Base-by-base conservation (phyloP, 208 protist species). In the Porcisia hertigi region DNA sequence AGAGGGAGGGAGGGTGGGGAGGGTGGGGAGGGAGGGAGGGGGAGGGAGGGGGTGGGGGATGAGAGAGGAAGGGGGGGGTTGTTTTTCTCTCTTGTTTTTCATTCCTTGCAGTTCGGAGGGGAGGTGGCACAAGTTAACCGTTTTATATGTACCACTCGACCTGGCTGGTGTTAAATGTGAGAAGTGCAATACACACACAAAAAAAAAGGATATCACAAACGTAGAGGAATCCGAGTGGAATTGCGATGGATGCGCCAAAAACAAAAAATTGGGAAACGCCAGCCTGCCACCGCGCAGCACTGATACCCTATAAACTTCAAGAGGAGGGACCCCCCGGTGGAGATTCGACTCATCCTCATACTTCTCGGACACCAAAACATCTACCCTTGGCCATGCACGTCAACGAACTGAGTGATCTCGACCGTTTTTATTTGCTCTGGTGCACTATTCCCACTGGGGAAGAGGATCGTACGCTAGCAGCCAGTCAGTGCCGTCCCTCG, bases 371-470 rank as follows among this genome's bases (percentile, higher is more conserved):
- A 45, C 25, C 4, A 14, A 39, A 6, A 25, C 60, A 65, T 45
- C 30, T n/a, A 39, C 60, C 18, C 60, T 30, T 14, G 60, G 14
- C 11, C 60, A 65, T n/a, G 60, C 14, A 65, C 2, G 55, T 30
- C 16, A 59, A 59, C 55, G 14, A 59, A 18, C 55, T 11, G 55
- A 59, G 60, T 20, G 18, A 30, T 39, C 25, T 30, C 25, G 7
- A 8, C 30, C 7, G 23, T 45, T 20, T 20, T 34, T 52, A 20
- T 70, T 63, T 49, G 64, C 58, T 23, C n/a, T 41, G 20, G 20
- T 60, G 25, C 39, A 4, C 70, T 81, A 79, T 7, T 87, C 80
- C 86, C 86, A 87, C 41, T 76, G 60, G 23, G 86, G 80, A 23
- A 87, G 75, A 3, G 76, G 82, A 47, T 87, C 86, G 41, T 80